Conservation (phyloP, 2,329 filamentous ascomycete species). For the Fusarium pseudocircinatum region DNA sequence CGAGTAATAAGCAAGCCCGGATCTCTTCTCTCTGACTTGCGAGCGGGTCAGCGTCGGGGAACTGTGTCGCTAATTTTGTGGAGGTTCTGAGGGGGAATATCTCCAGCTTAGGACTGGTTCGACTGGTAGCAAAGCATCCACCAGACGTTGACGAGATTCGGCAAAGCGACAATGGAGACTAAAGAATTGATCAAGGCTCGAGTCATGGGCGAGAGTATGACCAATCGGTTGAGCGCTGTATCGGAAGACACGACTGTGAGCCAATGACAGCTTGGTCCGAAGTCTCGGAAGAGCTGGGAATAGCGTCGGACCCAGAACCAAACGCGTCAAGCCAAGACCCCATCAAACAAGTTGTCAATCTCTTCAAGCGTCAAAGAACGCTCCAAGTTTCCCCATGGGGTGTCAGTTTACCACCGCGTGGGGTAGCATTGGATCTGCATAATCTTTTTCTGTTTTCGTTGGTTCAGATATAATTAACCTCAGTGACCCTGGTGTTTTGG, state of each 20-base stretch:
- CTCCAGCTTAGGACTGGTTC: neutral
- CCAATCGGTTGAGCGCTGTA: neutral
- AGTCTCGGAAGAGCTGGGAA: neutral
- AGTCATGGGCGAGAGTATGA: rapidly evolving
- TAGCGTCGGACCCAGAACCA: neutral
- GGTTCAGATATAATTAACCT: neutral
- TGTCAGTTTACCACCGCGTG: neutral
- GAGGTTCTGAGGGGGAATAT: neutral
- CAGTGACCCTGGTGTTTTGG: neutral
- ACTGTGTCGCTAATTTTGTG: neutral
- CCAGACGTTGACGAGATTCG: neutral
- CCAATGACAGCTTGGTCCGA: neutral
- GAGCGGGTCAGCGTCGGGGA: neutral
- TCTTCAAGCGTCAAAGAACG: neutral
- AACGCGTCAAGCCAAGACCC: neutral
- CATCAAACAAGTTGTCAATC: neutral
- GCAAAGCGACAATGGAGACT: neutral
- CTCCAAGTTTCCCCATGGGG: conserved; percentile 19
- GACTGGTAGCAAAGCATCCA: neutral
- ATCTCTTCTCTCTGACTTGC: neutral
- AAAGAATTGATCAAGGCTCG: neutral
- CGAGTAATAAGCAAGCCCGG: neutral
- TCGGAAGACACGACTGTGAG: rapidly evolving
- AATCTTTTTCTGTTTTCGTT: neutral
- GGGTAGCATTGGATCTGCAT: neutral